Evolutionary conservation across 352 stramenopile genomes (phyloP).

Genomic region (Globisporangium nunn): DNA sequence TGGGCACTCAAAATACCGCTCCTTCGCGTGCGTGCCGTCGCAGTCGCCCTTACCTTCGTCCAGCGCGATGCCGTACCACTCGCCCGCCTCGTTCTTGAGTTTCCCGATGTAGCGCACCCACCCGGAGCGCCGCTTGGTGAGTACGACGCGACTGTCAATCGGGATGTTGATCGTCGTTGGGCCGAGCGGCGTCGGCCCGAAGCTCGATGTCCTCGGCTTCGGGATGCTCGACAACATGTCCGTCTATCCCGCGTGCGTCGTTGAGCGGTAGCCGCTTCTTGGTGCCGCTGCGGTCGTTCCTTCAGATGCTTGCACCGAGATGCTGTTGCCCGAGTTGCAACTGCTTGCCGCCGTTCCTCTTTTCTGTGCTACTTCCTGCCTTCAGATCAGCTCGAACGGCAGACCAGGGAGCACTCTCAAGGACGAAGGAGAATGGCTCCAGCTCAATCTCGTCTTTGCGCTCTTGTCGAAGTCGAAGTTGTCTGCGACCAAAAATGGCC

Average conservation of each 20-base stretch:
- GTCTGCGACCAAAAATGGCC: too few relatives aligned
- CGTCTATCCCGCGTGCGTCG: neutral
- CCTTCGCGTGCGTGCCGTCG: conserved; percentile 38
- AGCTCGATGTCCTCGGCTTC: conserved; percentile 11
- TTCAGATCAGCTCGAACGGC: too few relatives aligned
- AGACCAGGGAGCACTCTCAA: too few relatives aligned
- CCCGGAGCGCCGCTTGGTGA: conserved; percentile 44
- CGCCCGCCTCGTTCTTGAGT: conserved; percentile 39
- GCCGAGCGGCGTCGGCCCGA: conserved; percentile 1
- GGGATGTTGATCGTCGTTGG: conserved; percentile 35
- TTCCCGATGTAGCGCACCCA: conserved; percentile 60
- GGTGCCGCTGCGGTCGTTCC: neutral
- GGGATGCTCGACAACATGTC: conserved; percentile 14
- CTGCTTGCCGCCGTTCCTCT: neutral
- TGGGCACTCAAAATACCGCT: conserved; percentile 49
- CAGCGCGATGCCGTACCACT: conserved; percentile 64
- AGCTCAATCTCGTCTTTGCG: too few relatives aligned
- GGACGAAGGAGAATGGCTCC: too few relatives aligned
- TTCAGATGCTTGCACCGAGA: too few relatives aligned
- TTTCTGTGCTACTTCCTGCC: too few relatives aligned
- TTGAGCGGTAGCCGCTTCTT: neutral
- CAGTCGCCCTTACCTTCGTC: conserved; percentile 56
- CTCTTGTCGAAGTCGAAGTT: too few relatives aligned
- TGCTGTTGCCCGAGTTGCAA: neutral
- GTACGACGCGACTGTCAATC: conserved; percentile 43